A percentile compares a stretch with the other conserved stretches of the same genome.
Evolutionary conservation across 345 rosid species (phyloP).

Genomic region (Salix purpurea): DNA sequence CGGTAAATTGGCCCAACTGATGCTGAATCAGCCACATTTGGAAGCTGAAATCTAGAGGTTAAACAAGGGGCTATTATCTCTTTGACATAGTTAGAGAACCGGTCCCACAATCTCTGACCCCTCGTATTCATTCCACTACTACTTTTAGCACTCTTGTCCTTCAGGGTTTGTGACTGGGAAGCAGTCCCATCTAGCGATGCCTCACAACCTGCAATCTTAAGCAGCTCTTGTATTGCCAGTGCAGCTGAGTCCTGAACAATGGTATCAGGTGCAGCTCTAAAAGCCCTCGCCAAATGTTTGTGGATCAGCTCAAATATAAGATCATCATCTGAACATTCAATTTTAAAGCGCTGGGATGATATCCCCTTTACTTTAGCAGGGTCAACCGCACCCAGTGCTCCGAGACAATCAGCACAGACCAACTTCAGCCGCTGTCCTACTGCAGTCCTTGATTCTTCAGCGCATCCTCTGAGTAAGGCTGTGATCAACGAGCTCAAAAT

Average conservation of each 20-base stretch:
- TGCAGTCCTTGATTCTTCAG: conserved; percentile 90
- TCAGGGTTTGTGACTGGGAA: conserved; percentile 31
- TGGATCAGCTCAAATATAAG: conserved; percentile 92
- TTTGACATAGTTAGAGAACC: conserved; percentile 88
- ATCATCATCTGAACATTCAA: conserved; percentile 98
- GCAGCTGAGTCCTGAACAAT: conserved; percentile 93
- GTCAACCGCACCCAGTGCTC: conserved; percentile 94
- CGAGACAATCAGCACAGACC: conserved; percentile 92
- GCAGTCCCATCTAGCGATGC: conserved; percentile 77
- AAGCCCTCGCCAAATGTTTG: conserved; percentile 90
- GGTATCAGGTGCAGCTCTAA: conserved; percentile 97
- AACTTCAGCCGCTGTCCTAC: conserved; percentile 89
- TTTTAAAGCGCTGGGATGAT: conserved; percentile 79
- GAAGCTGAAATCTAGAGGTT: conserved; percentile 95
- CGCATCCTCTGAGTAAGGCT: conserved; percentile 85
- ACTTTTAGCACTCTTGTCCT: conserved; percentile 34
- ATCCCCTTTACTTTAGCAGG: conserved; percentile 83
- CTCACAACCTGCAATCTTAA: conserved; percentile 95
- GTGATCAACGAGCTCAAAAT: conserved; percentile 73
- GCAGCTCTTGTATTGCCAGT: conserved; percentile 92
- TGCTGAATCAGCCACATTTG: conserved; percentile 66
- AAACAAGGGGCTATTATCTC: conserved; percentile 95
- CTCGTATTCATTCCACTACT: conserved; percentile 46
- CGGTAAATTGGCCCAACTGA: conserved; percentile 71
- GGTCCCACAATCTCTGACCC: conserved; percentile 89